phyloP scores from a whole-genome alignment of 345 rosid species.

The Lenwebbia sp. region DNA sequence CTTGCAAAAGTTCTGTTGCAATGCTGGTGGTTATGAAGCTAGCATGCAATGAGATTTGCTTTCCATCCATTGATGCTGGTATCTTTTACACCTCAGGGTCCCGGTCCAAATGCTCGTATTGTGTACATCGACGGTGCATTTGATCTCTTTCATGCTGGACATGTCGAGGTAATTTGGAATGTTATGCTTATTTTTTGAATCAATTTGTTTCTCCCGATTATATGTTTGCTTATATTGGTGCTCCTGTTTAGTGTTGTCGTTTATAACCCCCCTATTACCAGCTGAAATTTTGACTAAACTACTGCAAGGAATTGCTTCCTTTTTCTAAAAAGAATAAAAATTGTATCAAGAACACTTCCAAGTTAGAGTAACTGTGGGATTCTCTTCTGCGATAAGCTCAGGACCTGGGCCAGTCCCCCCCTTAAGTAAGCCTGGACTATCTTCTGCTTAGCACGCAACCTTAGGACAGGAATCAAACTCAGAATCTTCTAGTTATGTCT shows the following conservation, averaged over 20 bases:
- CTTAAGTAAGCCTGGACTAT: neutral
- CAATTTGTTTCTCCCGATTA: neutral
- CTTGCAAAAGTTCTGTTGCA: neutral
- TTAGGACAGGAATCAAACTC: neutral
- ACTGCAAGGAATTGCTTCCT: neutral
- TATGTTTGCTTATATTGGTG: neutral
- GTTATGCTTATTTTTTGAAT: neutral
- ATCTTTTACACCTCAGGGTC: constrained; percentile 39
- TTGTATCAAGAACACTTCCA: neutral
- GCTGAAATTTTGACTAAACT: neutral
- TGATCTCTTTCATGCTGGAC: constrained; percentile 99
- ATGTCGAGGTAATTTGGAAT: constrained; percentile 63
- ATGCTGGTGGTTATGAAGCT: neutral
- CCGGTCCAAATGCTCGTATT: constrained; percentile 73
- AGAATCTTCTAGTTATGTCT: neutral
- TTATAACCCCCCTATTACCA: neutral
- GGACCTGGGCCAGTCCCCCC: neutral
- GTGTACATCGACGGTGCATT: constrained; percentile 94
- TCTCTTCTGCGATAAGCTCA: neutral
- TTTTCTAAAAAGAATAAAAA: neutral
- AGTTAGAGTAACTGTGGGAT: neutral
- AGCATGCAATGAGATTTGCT: neutral
- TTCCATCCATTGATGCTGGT: neutral
- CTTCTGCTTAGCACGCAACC: neutral
- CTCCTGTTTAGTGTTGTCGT: neutral